These are phyloP conservation scores for Elasticomyces elasticus DNA, from an alignment of 495 filamentous ascomycete genomes.

Conservation along the genomic window DNA sequence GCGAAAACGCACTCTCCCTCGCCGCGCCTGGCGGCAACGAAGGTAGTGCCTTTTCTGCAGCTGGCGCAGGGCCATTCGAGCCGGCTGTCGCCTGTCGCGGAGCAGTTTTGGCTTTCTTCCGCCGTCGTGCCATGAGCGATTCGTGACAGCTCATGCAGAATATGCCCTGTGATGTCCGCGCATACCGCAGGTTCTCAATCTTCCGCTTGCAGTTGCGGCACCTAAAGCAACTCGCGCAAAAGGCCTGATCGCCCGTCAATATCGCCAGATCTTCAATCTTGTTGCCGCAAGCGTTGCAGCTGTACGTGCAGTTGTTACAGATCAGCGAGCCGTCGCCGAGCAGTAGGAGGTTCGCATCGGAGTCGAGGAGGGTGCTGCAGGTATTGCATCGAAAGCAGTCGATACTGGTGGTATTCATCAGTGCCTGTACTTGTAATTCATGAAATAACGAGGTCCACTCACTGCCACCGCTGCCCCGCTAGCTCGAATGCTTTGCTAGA, in stretches of 20 bases:
- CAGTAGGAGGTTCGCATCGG: slow-evolving; percentile 92
- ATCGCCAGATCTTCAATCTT: slow-evolving; percentile 99
- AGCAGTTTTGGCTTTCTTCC: slow-evolving; percentile 71
- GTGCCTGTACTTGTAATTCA: not conserved
- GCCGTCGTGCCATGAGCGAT: slow-evolving; percentile 88
- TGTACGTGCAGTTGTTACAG: slow-evolving; percentile 99
- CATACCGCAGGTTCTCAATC: slow-evolving; percentile 98
- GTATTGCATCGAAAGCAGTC: slow-evolving; percentile 99
- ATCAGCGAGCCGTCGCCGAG: slow-evolving; percentile 97
- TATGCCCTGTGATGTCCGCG: slow-evolving; percentile 93
- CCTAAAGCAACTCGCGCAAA: slow-evolving; percentile 91
- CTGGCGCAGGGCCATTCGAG: slow-evolving; percentile 49
- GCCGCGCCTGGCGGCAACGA: slow-evolving; percentile 74
- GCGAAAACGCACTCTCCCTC: slow-evolving; percentile 47
- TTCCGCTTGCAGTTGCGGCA: slow-evolving; percentile 97
- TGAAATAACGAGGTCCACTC: slow-evolving; percentile 5
- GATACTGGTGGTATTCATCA: slow-evolving; percentile 38
- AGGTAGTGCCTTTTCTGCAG: slow-evolving; percentile 88
- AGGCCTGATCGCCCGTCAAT: slow-evolving; percentile 96
- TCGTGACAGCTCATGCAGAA: slow-evolving; percentile 99
- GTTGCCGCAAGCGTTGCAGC: slow-evolving; percentile 90
- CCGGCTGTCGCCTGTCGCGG: slow-evolving; percentile 39
- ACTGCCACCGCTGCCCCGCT: slow-evolving; percentile 25
- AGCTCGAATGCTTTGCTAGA: slow-evolving; percentile 86
- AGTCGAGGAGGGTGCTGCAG: slow-evolving; percentile 90